phyloP scores from a whole-genome alignment of 805 yeast species.

The Starmerella kuoi region DNA sequence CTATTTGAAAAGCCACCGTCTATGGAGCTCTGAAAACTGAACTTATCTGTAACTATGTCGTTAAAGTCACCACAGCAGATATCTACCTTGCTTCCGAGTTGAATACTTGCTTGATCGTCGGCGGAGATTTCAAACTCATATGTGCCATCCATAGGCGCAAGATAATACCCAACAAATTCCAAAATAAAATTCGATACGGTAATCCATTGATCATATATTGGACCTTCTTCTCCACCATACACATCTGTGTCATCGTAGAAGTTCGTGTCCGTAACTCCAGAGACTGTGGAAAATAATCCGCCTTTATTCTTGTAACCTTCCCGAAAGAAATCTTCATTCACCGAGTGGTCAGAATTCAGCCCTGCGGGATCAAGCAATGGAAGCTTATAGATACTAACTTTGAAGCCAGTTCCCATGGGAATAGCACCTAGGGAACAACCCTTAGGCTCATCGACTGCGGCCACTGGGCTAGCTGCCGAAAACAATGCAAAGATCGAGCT shows the following conservation, averaged over 20 bases:
- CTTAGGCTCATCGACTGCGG: no score
- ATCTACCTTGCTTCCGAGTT: constrained; percentile 5
- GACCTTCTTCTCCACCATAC: not conserved
- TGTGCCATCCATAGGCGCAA: not conserved
- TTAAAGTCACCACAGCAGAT: constrained; percentile 9
- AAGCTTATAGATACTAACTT: not conserved
- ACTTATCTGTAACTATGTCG: not conserved
- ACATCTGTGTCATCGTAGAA: not conserved
- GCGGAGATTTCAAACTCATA: not conserved
- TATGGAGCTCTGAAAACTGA: not conserved
- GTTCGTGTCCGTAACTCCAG: constrained; percentile 3
- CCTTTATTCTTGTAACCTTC: constrained; percentile 3
- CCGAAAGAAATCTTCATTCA: not conserved
- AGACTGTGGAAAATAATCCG: not conserved
- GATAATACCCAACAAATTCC: constrained; percentile 2
- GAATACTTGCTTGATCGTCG: constrained; percentile 7
- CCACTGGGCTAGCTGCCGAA: no score
- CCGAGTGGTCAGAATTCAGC: not conserved
- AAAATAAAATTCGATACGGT: not conserved
- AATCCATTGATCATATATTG: constrained; percentile 1
- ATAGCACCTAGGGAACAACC: no score
- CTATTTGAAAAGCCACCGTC: not conserved
- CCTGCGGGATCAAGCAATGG: not conserved
- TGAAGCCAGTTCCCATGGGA: no score
- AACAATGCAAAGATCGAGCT: no score